Evolutionary conservation across 441 rosid genomes (phyloP), one percentile per base, ranked within the genome.

Genomic region (Erodium trifolium): DNA sequence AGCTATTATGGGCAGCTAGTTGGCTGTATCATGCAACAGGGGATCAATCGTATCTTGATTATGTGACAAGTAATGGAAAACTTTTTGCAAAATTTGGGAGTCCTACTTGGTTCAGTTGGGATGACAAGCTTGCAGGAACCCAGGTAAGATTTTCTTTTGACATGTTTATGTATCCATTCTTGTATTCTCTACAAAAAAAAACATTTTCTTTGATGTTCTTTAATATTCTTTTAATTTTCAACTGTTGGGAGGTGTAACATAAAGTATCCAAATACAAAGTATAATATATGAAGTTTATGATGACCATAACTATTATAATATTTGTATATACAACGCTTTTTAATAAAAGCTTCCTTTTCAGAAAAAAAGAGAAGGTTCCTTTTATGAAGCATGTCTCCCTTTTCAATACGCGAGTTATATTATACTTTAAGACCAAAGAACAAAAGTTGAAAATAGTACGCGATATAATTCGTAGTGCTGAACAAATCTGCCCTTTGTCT

Each of bases 61-160:
- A 85, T 66, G 99, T 83, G 23, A 72, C 83, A 17, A 84, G 79
- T 14, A 78, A 90, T 37, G 99, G 98, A 67, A 69, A 84, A 1
- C 77, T 68, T 10, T 94, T 77, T 78, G 97, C 93, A 34, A 74
- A 85, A 9, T 90, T 85, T 76, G 98, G 95, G 41, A 90, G 80
- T 74, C 96, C 99, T 1, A 84, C 86, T 49, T 94, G 98, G 97
- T 94, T 94, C 71, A 90, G 94, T 76, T 94, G 99, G 99, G 98
- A 94, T 72, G 81, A 90, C 68, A 94, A 94, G 82, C 97, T 83
- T 73, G 94, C 99, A 5, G 99, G 96, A 74, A 79, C 88, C 35
- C 97, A 92, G 90, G 97, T 86, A 83, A 67, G 11, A 70, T 66
- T 65, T 68, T 11, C 43, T 55, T 70, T 77, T 16, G 14, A 6